These are phyloP conservation scores for Quercus ilex DNA, from an alignment of 306 rosid species.

Conservation along the genomic window DNA sequence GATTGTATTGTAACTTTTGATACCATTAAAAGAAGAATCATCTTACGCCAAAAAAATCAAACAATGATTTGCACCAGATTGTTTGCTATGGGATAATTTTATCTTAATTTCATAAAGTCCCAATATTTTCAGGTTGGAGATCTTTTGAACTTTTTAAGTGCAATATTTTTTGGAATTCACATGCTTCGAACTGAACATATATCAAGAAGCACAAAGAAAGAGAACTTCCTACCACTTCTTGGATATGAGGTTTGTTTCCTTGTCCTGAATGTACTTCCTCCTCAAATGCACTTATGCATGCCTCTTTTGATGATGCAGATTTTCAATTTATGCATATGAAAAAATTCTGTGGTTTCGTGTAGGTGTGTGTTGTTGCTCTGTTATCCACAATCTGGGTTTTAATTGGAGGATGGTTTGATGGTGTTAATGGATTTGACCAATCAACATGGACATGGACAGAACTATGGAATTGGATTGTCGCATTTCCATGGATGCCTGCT, in stretches of 20 bases:
- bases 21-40: not conserved
- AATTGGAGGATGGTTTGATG: slow-evolving; percentile 42
- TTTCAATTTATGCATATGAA: slow-evolving; percentile 10
- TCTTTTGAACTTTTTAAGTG: slow-evolving; percentile 64
- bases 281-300: not conserved
- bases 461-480: slow-evolving; percentile 43
- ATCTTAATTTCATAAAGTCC: not conserved
- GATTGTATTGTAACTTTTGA: not conserved
- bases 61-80: not conserved
- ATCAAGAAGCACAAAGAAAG: slow-evolving; percentile 56
- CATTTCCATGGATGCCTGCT: slow-evolving; percentile 80
- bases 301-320: not conserved
- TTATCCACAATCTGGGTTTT: slow-evolving; percentile 56
- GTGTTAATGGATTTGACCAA: slow-evolving; percentile 26
- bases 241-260: slow-evolving; percentile 59
- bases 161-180: slow-evolving; percentile 70
- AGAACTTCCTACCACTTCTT: slow-evolving; percentile 62
- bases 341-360: slow-evolving; percentile 11
- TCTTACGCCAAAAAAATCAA: not conserved
- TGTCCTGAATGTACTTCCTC: not conserved
- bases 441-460: slow-evolving; percentile 52
- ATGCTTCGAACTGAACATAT: slow-evolving; percentile 75
- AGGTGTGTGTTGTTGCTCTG: slow-evolving; percentile 64
- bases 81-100: not conserved
- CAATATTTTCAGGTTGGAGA: slow-evolving; percentile 59